Evolutionary conservation across 768 basidiomycete genomes (phyloP).

Genomic region (Leccinum disarticulatum): DNA sequence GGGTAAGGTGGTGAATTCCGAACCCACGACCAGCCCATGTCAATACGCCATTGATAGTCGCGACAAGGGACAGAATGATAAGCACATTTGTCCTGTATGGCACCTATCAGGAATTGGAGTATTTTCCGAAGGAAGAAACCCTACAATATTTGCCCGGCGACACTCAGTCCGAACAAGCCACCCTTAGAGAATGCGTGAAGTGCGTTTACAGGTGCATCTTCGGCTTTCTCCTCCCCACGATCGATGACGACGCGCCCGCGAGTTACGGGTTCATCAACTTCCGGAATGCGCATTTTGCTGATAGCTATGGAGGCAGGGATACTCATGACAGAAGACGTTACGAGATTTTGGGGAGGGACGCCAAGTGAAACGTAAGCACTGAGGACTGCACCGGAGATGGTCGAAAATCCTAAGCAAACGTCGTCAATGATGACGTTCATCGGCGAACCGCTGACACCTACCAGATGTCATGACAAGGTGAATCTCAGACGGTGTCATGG

Average conservation of each 20-base stretch:
- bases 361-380: conserved; percentile 79
- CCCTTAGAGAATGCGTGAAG: conserved; percentile 89
- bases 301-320: conserved; percentile 94
- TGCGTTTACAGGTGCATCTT: conserved; percentile 66
- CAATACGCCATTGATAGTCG: conserved; percentile 78
- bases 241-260: conserved; percentile 79
- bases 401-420: conserved; percentile 62
- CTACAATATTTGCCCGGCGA: conserved; percentile 85
- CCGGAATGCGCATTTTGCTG: conserved; percentile 83
- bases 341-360: conserved; percentile 74
- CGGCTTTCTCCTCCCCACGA: conserved; percentile 60
- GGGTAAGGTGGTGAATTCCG: conserved; percentile 76
- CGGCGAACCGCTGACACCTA: conserved; percentile 14
- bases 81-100: conserved; percentile 70
- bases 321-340: conserved; percentile 92
- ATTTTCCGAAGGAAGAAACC: conserved; percentile 20
- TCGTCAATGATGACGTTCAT: conserved; percentile 5
- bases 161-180: conserved; percentile 79
- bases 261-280: conserved; percentile 83
- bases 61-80: conserved; percentile 80
- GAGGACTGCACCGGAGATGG: conserved; percentile 89
- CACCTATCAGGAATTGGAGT: conserved; percentile 9
- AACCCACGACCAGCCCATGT: conserved; percentile 90
- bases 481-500: conserved; percentile 86
- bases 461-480: conserved; percentile 88